Conservation (phyloP, 2,329 filamentous ascomycete genomes). For the Hymenoscyphus repandus region DNA sequence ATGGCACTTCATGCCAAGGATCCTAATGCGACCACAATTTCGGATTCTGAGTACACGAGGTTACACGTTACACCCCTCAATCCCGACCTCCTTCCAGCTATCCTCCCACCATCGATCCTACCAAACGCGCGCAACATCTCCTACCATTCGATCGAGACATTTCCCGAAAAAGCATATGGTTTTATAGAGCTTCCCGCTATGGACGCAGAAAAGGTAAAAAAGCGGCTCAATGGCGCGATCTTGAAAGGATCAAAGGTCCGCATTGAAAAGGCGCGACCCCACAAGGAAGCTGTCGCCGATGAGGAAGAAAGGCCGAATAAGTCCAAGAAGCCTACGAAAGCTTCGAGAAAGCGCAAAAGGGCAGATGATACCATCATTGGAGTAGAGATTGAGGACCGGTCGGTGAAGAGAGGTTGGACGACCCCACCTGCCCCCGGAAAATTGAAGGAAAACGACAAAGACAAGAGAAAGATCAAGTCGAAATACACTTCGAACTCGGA, state of each 20-base stretch:
- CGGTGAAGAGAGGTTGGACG: slow-evolving; percentile 39
- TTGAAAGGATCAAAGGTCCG: slow-evolving; percentile 81
- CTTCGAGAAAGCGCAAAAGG: slow-evolving; percentile 45
- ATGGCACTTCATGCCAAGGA: background rate
- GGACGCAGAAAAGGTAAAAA: slow-evolving; percentile 86
- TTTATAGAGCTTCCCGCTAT: slow-evolving; percentile 76
- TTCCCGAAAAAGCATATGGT: slow-evolving; percentile 85
- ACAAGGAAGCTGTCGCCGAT: slow-evolving; percentile 38
- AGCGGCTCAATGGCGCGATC: slow-evolving; percentile 82
- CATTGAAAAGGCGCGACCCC: slow-evolving; percentile 73
- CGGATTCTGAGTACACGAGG: slow-evolving; percentile 39
- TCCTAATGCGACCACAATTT: background rate
- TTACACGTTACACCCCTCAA: slow-evolving; percentile 89
- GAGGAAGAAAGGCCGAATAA: slow-evolving; percentile 35
- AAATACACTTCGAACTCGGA: slow-evolving; percentile 79
- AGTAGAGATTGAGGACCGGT: slow-evolving; percentile 57
- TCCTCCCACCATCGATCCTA: slow-evolving; percentile 64
- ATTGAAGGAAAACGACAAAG: slow-evolving; percentile 45
- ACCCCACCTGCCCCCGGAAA: slow-evolving; percentile 44
- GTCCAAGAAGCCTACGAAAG: slow-evolving; percentile 38
- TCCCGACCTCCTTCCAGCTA: slow-evolving; percentile 63
- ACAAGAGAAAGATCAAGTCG: slow-evolving; percentile 57
- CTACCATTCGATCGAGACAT: slow-evolving; percentile 81
- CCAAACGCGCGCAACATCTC: slow-evolving; percentile 72
- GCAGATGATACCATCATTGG: slow-evolving; percentile 54